Evolutionary conservation across 2,329 filamentous ascomycete genomes (phyloP).

Genomic region (Epichloe scottii): DNA sequence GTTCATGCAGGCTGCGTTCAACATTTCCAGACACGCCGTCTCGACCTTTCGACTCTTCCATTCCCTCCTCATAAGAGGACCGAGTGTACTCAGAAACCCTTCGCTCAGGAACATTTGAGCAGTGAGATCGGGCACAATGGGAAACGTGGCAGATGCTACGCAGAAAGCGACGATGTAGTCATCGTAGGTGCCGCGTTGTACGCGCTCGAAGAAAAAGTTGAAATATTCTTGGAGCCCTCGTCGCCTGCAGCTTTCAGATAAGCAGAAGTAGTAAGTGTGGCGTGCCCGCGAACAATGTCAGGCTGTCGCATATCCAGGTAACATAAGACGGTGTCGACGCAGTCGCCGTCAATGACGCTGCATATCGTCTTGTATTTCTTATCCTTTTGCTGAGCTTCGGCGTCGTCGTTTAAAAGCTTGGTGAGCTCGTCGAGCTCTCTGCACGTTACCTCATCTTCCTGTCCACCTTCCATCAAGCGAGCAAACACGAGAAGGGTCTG

Average conservation of each 20-base stretch:
- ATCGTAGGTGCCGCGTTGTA: constrained; percentile 67
- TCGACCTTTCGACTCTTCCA: constrained; percentile 81
- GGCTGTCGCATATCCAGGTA: constrained; percentile 77
- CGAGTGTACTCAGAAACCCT: constrained; percentile 68
- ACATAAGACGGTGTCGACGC: constrained; percentile 73
- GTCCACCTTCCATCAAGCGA: constrained; percentile 78
- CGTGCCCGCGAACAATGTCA: constrained; percentile 63
- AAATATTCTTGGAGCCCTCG: constrained; percentile 56
- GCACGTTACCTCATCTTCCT: constrained; percentile 64
- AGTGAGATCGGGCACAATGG: constrained; percentile 64
- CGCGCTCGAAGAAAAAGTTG: constrained; percentile 61
- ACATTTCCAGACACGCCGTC: constrained; percentile 72
- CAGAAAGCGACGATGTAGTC: constrained; percentile 88
- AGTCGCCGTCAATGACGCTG: constrained; percentile 56
- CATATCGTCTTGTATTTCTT: constrained; percentile 37
- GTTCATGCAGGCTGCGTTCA: constrained; percentile 87
- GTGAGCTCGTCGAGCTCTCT: constrained; percentile 45
- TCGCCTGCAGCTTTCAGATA: constrained; percentile 69
- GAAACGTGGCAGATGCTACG: constrained; percentile 79
- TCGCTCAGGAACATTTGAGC: constrained; percentile 75
- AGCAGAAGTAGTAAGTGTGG: constrained; percentile 68
- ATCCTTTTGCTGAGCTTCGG: constrained; percentile 29
- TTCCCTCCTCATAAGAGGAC: constrained; percentile 63
- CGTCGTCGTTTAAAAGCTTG: constrained; percentile 45
- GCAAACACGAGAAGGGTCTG: constrained; percentile 70